Evolutionary conservation across 495 filamentous ascomycete species (phyloP).

Genomic region (Letharia columbiana): DNA sequence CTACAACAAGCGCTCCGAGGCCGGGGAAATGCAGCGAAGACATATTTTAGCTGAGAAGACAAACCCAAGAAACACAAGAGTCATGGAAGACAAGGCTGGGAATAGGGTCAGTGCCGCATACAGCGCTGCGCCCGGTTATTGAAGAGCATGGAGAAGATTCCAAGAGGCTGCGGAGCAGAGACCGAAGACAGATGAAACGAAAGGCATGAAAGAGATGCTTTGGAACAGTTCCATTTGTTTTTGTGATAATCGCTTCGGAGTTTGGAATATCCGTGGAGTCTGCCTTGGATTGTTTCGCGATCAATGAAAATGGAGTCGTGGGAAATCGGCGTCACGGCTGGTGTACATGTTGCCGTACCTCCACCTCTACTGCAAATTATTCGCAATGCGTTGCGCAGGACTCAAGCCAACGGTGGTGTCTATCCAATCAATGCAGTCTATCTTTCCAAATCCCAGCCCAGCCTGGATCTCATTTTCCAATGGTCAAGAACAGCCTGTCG

Average conservation of each 20-base stretch:
- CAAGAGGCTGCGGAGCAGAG: too few species aligned
- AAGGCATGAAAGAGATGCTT: background rate
- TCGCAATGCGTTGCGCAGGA: background rate
- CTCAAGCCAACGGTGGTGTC: background rate
- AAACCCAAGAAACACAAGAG: constrained; percentile 1
- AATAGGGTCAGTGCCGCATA: constrained; percentile 27
- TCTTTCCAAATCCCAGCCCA: background rate
- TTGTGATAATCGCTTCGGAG: background rate
- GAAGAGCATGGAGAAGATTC: background rate
- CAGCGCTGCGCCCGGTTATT: constrained; percentile 27
- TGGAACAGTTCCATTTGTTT: background rate
- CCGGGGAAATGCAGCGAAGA: constrained; percentile 16
- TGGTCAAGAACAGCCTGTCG: constrained; percentile 83
- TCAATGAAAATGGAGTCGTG: background rate
- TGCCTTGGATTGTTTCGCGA: background rate
- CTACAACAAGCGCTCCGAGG: constrained; percentile 14
- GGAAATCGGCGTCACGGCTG: background rate
- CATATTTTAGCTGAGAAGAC: constrained; percentile 20
- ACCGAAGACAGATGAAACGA: background rate
- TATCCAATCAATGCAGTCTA: background rate
- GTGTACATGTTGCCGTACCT: background rate
- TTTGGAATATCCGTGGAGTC: background rate
- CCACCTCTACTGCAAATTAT: background rate
- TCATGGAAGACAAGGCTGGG: constrained; percentile 5
- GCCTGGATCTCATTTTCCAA: constrained; percentile 58